A percentile compares a stretch with the other conserved stretches of the same genome.
Evolutionary conservation across 306 rosid species (phyloP).

Genomic region (Trifolium fragiferum): DNA sequence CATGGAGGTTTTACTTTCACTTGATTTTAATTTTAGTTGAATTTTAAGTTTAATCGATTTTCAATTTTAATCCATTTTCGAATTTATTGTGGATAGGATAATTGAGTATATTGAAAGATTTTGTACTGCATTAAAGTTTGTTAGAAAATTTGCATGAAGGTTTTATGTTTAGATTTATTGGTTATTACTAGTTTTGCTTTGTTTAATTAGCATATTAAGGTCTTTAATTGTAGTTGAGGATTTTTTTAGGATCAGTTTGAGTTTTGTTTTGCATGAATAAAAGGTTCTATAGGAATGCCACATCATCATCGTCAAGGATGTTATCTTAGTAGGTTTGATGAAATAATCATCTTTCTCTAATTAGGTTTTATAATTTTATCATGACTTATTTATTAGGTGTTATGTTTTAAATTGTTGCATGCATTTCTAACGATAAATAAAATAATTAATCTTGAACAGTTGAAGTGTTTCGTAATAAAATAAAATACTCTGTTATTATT

Average conservation of each 20-base stretch:
- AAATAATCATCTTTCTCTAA: neutral
- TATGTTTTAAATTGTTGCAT: neutral
- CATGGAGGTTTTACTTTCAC: slow-evolving; percentile 70
- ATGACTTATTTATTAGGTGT: neutral
- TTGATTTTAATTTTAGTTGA: neutral
- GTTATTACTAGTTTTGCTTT: neutral
- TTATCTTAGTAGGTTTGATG: slow-evolving; percentile 19
- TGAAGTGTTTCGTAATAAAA: neutral
- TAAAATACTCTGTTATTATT: too few species aligned
- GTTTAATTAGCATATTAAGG: neutral
- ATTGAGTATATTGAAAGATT: slow-evolving; percentile 7
- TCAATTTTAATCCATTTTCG: neutral
- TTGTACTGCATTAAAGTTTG: neutral
- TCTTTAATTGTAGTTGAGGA: slow-evolving; percentile 1
- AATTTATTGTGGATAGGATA: slow-evolving; percentile 5
- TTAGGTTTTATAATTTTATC: neutral
- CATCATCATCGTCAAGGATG: neutral
- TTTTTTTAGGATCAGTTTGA: slow-evolving; percentile 18
- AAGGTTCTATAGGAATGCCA: neutral
- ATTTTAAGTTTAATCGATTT: neutral
- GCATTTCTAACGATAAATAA: neutral
- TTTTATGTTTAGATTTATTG: slow-evolving; percentile 27
- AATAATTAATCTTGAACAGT: slow-evolving; percentile 4
- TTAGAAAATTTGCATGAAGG: slow-evolving; percentile 19
- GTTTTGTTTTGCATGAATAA: slow-evolving; percentile 15